Evolutionary conservation across 805 yeast genomes (phyloP), one percentile per base, ranked within the genome.

Genomic region (Myxozyma melibiosi): DNA sequence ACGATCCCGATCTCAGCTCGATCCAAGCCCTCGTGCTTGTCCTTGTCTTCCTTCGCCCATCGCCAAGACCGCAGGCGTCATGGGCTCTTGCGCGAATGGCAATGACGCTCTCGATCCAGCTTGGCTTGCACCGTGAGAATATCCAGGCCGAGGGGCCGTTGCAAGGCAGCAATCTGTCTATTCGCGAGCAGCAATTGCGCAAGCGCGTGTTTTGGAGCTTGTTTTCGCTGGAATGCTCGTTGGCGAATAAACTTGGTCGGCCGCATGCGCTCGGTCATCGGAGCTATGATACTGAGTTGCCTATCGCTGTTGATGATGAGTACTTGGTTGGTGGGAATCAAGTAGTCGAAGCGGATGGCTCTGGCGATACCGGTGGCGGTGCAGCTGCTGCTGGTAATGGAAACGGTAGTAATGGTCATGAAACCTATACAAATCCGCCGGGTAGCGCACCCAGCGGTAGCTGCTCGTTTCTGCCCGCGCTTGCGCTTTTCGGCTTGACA

Each of bases 171-270:
- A n/a, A 6, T 25, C 24, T 47, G 14, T 22, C 55, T 9, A 25
- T 47, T 9, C 51, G 49, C n/a, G 60, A 58, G 25, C 28, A 35
- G 16, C 61, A 59, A 39, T 22, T 56, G 5, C 61, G 61, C 18
- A 54, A 54, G 39, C 50, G 61, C 8, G 57, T 51, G 24, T 59
- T 59, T 47, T 59, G 61, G 57, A 39, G 48, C n/a, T 28, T 59
- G 24, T 27, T 51, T 6, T 47, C 53, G 18, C 47, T 59, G 9
- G 63, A 59, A 20, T 35, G 44, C 28, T 33, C 51, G 8, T 33
- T 52, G 13, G 41, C 61, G 2, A 48, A 52, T 42, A 40, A 55
- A 25, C 52, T 52, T 6, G 60, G 61, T 20, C 58, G 58, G 16
- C 63, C 63, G 8, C 41, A 39, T 16, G 57, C 63, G 3, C 43